Evolutionary conservation across 1,284 basidiomycete genomes (phyloP), one percentile per base, ranked within the genome.

Genomic region (Fomitopsis pinicola): DNA sequence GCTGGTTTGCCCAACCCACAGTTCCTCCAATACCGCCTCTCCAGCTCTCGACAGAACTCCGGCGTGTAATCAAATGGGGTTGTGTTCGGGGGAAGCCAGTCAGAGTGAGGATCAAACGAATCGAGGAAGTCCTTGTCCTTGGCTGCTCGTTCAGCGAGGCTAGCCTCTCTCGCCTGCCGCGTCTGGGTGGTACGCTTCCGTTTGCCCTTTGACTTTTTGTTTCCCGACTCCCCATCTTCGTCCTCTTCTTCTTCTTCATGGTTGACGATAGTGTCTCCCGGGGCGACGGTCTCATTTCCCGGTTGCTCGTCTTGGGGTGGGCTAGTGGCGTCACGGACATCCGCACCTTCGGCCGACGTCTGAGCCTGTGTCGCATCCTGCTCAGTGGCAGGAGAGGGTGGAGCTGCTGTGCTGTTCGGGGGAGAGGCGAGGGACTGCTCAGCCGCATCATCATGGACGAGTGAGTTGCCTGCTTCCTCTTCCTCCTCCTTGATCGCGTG

Each of bases 21-120:
- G 65, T 91, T 92, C 60, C 95, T 84, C 97, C 97, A 99, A 74
- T 91, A 98, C 63, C 91, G 85, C 53, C 93, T 82, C 76, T 98
- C 97, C 33, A 99, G 83, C 64, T 90, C 88, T 63, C 86, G 83
- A 73, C 96, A 98, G 59, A 92, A 91, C 63, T 94, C 92, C 2
- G 84, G 81, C 0, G 91, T 94, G 67, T 94, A 98, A 72, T 97
- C 94, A 15, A 80, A 76, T 0, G 85, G 71, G 1, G 76, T 78
- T 0, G 91, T 94, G 55, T 85, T 83, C 1, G 82, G 77, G 2
- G 94, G 94, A 2, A 96, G 76, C 93, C 94, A 96, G 61, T 87
- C 85, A 8, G 77, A 77, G 45, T 81, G 77, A 0, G 90, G 87
- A 59, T 92, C 83, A 67, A 94, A 94, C 0, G 76, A 76, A 54